These are phyloP conservation scores for Iris pallida DNA, from an alignment of 116 monocot species.

Conservation along the genomic window DNA sequence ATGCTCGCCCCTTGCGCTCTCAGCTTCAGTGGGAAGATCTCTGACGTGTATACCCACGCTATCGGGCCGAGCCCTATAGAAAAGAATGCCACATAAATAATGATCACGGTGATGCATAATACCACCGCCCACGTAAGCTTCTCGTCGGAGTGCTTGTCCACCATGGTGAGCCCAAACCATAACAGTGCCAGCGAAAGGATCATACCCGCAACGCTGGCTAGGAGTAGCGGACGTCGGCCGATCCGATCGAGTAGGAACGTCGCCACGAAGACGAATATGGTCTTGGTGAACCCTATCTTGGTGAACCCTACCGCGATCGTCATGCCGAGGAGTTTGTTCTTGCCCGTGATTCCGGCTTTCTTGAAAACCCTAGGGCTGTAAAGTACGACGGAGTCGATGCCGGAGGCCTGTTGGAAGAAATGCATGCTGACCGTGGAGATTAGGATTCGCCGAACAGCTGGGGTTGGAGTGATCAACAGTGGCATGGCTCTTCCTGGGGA, in stretches of 20 bases:
- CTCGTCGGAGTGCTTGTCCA: conserved; percentile 3
- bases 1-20: conserved; percentile 40
- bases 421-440: conserved; percentile 47
- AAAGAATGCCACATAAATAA: conserved; percentile 34
- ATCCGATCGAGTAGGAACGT: conserved; percentile 29
- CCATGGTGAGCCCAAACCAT: conserved; percentile 24
- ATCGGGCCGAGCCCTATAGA: conserved; percentile 50
- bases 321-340: not conserved
- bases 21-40: conserved; percentile 53
- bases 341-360: conserved; percentile 23
- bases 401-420: conserved; percentile 54
- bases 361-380: conserved; percentile 53
- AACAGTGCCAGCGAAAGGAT: conserved; percentile 30
- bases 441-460: conserved; percentile 28
- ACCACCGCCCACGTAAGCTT: conserved; percentile 30
- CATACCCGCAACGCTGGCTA: conserved; percentile 43
- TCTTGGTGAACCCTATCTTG: conserved; percentile 49
- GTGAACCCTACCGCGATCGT: conserved; percentile 41
- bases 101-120: conserved; percentile 21
- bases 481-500: not conserved
- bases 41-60: conserved; percentile 58
- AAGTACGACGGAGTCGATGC: conserved; percentile 48
- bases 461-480: conserved; percentile 28
- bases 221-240: conserved; percentile 38
- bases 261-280: conserved; percentile 24